Percentiles rank a stretch among this genome's conserved stretches.
Evolutionary conservation across 345 rosid genomes (phyloP).

Genomic region (Salix brachista): DNA sequence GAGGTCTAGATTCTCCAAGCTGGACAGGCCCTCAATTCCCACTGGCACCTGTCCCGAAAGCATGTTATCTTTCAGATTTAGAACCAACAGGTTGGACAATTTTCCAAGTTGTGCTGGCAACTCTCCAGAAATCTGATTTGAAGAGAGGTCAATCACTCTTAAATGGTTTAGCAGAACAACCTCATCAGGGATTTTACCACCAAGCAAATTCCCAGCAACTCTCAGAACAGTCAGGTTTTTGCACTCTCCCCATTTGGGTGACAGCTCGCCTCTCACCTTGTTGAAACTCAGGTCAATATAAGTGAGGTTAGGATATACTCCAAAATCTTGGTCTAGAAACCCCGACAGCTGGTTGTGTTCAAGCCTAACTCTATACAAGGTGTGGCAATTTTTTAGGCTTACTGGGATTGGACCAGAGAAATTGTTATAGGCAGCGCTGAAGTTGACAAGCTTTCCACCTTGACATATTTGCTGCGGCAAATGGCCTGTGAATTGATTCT

Average conservation of each 20-base stretch:
- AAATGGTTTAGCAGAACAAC: slow-evolving; percentile 19
- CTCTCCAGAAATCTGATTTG: slow-evolving; percentile 22
- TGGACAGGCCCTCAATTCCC: slow-evolving; percentile 11
- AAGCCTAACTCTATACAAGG: slow-evolving; percentile 27
- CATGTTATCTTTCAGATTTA: slow-evolving; percentile 19
- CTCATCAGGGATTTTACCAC: slow-evolving; percentile 21
- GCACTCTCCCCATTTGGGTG: slow-evolving; percentile 30
- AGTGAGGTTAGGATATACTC: slow-evolving; percentile 31
- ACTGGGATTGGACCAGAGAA: slow-evolving; percentile 30
- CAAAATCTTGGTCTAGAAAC: slow-evolving; percentile 16
- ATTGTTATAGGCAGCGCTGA: slow-evolving; percentile 23
- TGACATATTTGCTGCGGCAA: slow-evolving; percentile 26
- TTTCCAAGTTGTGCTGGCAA: slow-evolving; percentile 25
- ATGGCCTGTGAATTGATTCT: slow-evolving; percentile 26
- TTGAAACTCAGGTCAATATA: slow-evolving; percentile 35
- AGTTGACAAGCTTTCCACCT: slow-evolving; percentile 21
- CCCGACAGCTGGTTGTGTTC: slow-evolving; percentile 31
- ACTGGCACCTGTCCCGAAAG: slow-evolving; percentile 22
- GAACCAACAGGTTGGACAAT: neutral
- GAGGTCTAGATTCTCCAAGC: slow-evolving; percentile 16
- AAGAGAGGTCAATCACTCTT: slow-evolving; percentile 19
- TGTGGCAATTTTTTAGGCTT: slow-evolving; percentile 24
- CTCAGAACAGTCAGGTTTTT: slow-evolving; percentile 9
- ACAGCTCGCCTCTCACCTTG: slow-evolving; percentile 22
- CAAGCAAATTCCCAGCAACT: slow-evolving; percentile 20